Conservation (phyloP, 768 basidiomycete species). For the Lactifluus hygrophoroides region DNA sequence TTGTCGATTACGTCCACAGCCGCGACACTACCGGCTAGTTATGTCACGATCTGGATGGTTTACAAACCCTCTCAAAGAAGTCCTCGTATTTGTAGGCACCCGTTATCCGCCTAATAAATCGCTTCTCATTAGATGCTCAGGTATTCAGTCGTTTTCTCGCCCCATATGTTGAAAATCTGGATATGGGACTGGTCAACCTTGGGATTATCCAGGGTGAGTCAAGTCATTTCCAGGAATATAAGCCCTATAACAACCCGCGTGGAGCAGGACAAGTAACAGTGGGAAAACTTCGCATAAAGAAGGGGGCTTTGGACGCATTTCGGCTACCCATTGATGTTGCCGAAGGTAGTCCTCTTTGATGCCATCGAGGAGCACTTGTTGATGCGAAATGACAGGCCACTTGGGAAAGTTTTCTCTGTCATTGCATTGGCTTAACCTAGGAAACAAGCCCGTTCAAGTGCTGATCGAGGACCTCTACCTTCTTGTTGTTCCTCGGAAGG, state of each 20-base stretch:
- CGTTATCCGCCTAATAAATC: background rate
- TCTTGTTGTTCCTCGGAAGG: constrained; percentile 76
- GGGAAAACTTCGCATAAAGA: constrained; percentile 79
- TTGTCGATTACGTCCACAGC: background rate
- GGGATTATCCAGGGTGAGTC: constrained; percentile 74
- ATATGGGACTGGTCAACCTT: constrained; percentile 90
- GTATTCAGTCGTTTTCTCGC: constrained; percentile 87
- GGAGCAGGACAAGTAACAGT: constrained; percentile 64
- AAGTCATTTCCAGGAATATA: background rate
- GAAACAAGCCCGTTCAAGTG: constrained; percentile 85
- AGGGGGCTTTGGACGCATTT: constrained; percentile 90
- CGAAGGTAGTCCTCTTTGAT: constrained; percentile 49
- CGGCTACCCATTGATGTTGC: constrained; percentile 90
- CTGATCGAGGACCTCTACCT: constrained; percentile 92
- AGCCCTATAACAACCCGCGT: constrained; percentile 11
- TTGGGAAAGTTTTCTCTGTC: constrained; percentile 81
- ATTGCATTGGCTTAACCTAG: constrained; percentile 83
- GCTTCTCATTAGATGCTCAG: constrained; percentile 28
- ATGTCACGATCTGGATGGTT: constrained; percentile 44
- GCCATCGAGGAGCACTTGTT: background rate
- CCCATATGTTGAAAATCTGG: constrained; percentile 94
- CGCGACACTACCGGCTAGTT: background rate
- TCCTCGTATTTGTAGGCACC: constrained; percentile 62
- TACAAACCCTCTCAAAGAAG: constrained; percentile 80
- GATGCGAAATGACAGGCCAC: constrained; percentile 44